phyloP scores from a whole-genome alignment of 371 early-diverging fungal species.

The Mucor saturninus region DNA sequence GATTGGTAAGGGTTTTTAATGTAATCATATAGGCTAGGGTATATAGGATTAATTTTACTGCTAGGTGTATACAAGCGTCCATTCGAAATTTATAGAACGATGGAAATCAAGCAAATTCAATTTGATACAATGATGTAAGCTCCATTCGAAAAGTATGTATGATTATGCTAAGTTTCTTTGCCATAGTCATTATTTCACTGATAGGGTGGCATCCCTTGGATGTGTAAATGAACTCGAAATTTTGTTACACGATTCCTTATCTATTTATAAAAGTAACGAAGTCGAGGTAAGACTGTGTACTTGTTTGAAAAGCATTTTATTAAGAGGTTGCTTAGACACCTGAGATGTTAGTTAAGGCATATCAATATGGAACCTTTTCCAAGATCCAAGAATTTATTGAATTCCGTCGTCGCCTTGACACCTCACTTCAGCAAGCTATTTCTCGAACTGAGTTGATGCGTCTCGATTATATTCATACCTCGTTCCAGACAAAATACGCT shows the following conservation, averaged over 20 bases:
- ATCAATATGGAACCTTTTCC: slow-evolving; percentile 83
- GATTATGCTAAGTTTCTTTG: not conserved
- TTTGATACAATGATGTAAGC: slow-evolving; percentile 82
- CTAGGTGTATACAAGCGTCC: slow-evolving; percentile 72
- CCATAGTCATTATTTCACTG: slow-evolving; percentile 66
- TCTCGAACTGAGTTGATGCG: slow-evolving; percentile 63
- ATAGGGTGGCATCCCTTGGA: slow-evolving; percentile 67
- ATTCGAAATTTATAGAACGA: slow-evolving; percentile 65
- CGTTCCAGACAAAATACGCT: slow-evolving; percentile 58
- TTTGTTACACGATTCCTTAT: slow-evolving; percentile 56
- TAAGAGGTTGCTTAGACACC: slow-evolving; percentile 84
- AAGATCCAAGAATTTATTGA: slow-evolving; percentile 90
- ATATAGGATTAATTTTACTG: not conserved
- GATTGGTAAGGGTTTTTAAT: slow-evolving; percentile 54
- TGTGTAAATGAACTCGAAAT: slow-evolving; percentile 57
- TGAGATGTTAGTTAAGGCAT: slow-evolving; percentile 86
- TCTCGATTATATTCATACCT: slow-evolving; percentile 58
- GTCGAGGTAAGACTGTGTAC: slow-evolving; percentile 60
- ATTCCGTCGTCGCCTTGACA: slow-evolving; percentile 72
- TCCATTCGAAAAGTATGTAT: not conserved
- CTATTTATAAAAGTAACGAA: slow-evolving; percentile 81
- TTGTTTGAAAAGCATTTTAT: no score
- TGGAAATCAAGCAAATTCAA: slow-evolving; percentile 91
- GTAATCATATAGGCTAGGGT: no score
- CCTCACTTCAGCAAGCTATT: slow-evolving; percentile 76